phyloP scores from a whole-genome alignment of 306 rosid genomes.

The Vicia faba region DNA sequence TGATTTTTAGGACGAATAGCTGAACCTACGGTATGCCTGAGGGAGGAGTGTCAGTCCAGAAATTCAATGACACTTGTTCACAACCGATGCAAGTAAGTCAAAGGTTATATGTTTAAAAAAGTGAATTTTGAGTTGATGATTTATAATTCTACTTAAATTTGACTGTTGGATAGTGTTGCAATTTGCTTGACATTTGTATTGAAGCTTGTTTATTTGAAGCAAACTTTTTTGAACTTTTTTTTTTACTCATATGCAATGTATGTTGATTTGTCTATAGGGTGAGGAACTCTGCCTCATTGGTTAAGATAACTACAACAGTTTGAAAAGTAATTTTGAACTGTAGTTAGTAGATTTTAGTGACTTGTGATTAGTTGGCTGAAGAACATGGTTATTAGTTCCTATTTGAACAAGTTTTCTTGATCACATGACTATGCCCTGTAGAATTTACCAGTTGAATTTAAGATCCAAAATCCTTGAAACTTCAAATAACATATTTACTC shows the following conservation, averaged over 20 bases:
- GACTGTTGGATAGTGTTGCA: neutral
- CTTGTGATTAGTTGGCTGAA: neutral
- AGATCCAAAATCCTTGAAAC: constrained; percentile 22
- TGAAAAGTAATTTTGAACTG: neutral
- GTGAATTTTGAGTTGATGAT: neutral
- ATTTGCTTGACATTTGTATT: constrained; percentile 3
- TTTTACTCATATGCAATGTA: neutral
- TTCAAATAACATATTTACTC: constrained; percentile 25
- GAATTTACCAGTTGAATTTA: neutral
- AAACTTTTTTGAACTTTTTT: no score
- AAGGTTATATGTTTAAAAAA: constrained; percentile 7
- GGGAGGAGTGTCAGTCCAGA: constrained; percentile 90
- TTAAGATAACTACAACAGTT: constrained; percentile 1
- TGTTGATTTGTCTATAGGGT: constrained; percentile 24
- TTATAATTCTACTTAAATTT: neutral
- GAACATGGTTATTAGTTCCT: neutral
- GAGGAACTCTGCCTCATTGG: constrained; percentile 3
- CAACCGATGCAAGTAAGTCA: constrained; percentile 83
- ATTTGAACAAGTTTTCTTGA: neutral
- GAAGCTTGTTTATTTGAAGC: neutral
- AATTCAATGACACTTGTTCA: constrained; percentile 92
- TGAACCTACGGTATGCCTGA: constrained; percentile 77
- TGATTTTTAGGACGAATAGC: constrained; percentile 61
- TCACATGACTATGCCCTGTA: neutral
- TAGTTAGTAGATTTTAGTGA: neutral